Conservation (phyloP, 257 asterid species). For the Solanum lignicaule region DNA sequence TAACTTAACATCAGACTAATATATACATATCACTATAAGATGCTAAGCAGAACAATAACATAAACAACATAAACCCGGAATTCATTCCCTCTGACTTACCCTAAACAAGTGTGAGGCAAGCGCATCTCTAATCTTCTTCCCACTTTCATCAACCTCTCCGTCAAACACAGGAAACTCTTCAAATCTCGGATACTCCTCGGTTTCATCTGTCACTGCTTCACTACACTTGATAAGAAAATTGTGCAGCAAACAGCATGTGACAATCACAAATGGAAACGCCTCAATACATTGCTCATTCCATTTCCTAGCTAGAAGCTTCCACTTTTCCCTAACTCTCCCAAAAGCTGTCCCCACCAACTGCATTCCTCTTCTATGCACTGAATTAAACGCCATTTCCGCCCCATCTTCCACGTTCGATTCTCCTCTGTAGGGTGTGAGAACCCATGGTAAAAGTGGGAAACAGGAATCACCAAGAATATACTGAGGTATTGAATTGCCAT, state of each 20-base stretch:
- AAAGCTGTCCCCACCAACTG: constrained; percentile 59
- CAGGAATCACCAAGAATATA: constrained; percentile 73
- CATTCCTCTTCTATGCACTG: constrained; percentile 47
- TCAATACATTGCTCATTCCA: constrained; percentile 64
- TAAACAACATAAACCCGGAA: not conserved
- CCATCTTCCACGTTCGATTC: constrained; percentile 6
- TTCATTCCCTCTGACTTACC: constrained; percentile 42
- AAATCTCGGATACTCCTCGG: constrained; percentile 17
- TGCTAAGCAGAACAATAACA: not conserved
- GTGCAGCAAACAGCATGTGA: constrained; percentile 78
- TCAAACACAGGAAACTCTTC: constrained; percentile 32
- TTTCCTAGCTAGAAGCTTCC: constrained; percentile 70
- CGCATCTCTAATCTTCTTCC: constrained; percentile 54
- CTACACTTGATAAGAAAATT: constrained; percentile 92
- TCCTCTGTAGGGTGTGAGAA: constrained; percentile 50
- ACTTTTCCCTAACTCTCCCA: constrained; percentile 41
- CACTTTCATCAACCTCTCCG: constrained; percentile 54
- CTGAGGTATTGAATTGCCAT: constrained; percentile 53
- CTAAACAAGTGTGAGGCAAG: constrained; percentile 67
- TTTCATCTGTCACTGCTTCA: constrained; percentile 44
- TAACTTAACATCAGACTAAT: not conserved
- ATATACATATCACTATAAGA: not conserved
- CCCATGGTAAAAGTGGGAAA: constrained; percentile 74
- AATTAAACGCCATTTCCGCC: constrained; percentile 44
- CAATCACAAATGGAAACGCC: constrained; percentile 72